Base-by-base conservation (phyloP, 177 flowering plant species). In the Vitis hybrid region DNA sequence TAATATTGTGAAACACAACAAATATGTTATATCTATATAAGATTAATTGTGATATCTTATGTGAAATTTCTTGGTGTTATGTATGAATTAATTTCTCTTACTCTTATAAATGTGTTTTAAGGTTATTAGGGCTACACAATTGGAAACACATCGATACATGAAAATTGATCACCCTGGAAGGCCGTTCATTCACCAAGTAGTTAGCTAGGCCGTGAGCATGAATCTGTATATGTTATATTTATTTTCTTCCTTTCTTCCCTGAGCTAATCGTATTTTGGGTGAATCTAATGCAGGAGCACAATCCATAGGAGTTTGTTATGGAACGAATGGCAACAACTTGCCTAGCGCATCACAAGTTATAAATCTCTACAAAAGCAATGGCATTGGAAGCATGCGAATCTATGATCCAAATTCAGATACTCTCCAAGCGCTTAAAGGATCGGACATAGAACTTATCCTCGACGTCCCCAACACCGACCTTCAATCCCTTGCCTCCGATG, bases 381-480 rank as follows among this genome's bases (percentile, higher is more conserved):
- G 70, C 61, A 82, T 83, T 19, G n/a, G 3, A 46, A 70, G 60
- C 8, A 74, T 83, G 75, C 51, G 85, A 30, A 70, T 83, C 7
- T 85, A 76, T 59, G 64, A 74, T 50, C 85, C 85, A 19, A 51
- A 80, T 14, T 62, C 12, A 15, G 60, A 8, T 2, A 72, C 72
- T 1, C 71, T 85, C 15, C 56, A 73, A 9, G 83, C 86, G 3
- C 86, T 85, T 2, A 18, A 64, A 51, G 83, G 77, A 6, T 72
- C 85, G 12, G 63, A 70, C 74, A 82, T 85, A 27, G 79, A 73
- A 54, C 56, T 83, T 74, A 70, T 72, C 6, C 50, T 85, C 1
- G 85, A 79, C 6, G 78, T 80, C 40, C 78, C 75, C 1, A 83
- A 83, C 51, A 52, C 46, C 11, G 49, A 56, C 11, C 75, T 85